A percentile compares a stretch with the other conserved stretches of the same genome.
These are phyloP conservation scores for Penicillium coprophilum DNA, from an alignment of 495 filamentous ascomycete species.

Conservation along the genomic window DNA sequence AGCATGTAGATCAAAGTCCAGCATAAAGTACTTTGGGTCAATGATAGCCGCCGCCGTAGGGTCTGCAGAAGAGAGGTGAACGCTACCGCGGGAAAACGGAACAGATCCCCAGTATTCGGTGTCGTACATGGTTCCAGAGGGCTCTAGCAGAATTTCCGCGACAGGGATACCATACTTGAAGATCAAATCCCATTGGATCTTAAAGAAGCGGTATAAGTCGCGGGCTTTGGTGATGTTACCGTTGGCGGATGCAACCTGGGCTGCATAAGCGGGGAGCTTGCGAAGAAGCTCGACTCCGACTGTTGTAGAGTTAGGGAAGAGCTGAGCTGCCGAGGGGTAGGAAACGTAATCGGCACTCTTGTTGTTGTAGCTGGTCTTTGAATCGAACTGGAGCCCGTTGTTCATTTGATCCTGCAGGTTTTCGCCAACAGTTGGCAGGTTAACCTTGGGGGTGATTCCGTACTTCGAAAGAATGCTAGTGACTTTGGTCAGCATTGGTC, in stretches of 20 bases:
- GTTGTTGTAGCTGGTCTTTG: constrained; percentile 12
- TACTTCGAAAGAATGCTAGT: constrained; percentile 22
- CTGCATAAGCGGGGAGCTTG: constrained; percentile 23
- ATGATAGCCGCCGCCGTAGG: constrained; percentile 38
- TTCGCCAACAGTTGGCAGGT: constrained; percentile 25
- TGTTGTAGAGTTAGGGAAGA: constrained; percentile 20
- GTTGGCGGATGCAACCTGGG: constrained; percentile 21
- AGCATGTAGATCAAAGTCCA: constrained; percentile 49
- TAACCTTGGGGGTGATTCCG: constrained; percentile 19
- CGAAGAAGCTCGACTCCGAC: constrained; percentile 18
- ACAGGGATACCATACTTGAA: constrained; percentile 42
- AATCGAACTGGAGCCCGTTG: constrained; percentile 20
- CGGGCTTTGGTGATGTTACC: constrained; percentile 20
- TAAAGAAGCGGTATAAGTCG: constrained; percentile 24
- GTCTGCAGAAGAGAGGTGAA: constrained; percentile 52
- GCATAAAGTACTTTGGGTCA: constrained; percentile 55
- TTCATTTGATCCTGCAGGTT: constrained; percentile 31
- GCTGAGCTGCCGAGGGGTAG: constrained; percentile 20
- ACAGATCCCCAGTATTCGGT: constrained; percentile 46
- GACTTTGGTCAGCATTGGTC: background rate
- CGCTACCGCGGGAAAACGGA: constrained; percentile 54
- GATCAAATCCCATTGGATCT: constrained; percentile 26
- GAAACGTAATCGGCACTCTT: constrained; percentile 20
- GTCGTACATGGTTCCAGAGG: constrained; percentile 23
- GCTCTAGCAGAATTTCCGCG: constrained; percentile 38